A percentile compares a stretch with the other conserved stretches of the same genome.
Evolutionary conservation across 192 early-diverging fungal genomes (phyloP).

Genomic region (Backusella parvicylindrica): DNA sequence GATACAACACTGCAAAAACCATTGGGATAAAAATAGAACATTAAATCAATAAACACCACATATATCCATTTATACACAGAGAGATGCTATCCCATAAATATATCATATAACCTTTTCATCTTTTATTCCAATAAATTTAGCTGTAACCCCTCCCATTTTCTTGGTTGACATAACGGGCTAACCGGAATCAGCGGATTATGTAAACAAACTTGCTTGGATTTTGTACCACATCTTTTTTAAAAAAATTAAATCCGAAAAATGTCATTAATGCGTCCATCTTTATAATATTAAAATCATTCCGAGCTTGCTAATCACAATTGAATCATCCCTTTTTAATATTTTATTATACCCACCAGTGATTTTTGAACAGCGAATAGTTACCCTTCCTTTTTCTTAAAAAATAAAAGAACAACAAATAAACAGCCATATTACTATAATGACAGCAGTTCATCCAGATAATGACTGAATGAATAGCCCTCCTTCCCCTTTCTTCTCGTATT

Average conservation of each 20-base stretch:
- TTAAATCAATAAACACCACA: not conserved
- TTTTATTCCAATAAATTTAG: not conserved
- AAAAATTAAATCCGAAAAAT: not conserved
- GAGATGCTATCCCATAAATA: not conserved
- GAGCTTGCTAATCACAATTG: not conserved
- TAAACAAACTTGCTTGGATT: not conserved
- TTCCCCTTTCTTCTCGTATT: too few species aligned
- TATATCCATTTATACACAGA: not conserved
- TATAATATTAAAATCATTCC: not conserved
- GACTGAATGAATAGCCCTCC: too few species aligned
- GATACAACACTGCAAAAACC: conserved; percentile 60
- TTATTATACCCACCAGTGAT: too few species aligned
- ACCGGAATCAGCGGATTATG: not conserved
- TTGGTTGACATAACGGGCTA: too few species aligned
- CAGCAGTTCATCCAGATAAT: too few species aligned
- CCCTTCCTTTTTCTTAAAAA: too few species aligned
- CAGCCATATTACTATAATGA: too few species aligned
- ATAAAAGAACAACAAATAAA: too few species aligned
- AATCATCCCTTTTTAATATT: too few species aligned
- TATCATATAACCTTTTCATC: not conserved
- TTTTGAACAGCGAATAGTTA: too few species aligned
- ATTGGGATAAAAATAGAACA: conserved; percentile 34
- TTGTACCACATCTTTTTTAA: not conserved
- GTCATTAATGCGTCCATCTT: not conserved
- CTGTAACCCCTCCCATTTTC: too few species aligned